phyloP scores from a whole-genome alignment of 129 eudicot species.

The Solidago caesia region DNA sequence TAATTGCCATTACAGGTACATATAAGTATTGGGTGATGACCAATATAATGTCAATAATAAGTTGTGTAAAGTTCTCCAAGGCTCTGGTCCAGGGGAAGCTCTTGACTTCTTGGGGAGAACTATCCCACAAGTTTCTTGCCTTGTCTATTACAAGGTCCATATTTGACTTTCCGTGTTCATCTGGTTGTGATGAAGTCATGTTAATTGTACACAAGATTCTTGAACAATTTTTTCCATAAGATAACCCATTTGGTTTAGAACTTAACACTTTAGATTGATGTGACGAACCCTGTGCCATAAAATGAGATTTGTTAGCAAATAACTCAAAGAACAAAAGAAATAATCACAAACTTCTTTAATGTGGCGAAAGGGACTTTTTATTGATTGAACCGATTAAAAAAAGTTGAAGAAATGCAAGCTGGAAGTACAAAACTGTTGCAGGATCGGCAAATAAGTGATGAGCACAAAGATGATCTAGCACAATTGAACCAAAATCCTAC shows the following conservation, averaged over 20 bases:
- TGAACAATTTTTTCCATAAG: conserved; percentile 24
- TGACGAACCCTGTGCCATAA: conserved; percentile 42
- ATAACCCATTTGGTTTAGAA: conserved; percentile 30
- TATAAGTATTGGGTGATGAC: conserved; percentile 59
- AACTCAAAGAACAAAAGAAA: not conserved
- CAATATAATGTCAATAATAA: conserved; percentile 58
- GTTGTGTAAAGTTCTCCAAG: conserved; percentile 66
- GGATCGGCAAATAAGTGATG: not conserved
- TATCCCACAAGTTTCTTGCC: conserved; percentile 67
- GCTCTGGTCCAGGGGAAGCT: conserved; percentile 78
- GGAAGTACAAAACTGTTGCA: not conserved
- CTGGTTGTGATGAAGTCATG: conserved; percentile 65
- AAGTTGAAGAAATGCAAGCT: not conserved
- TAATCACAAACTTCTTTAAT: not conserved
- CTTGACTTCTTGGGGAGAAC: conserved; percentile 70
- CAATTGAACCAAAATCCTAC: not conserved
- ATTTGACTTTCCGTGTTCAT: conserved; percentile 45
- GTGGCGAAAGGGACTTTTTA: conserved; percentile 1
- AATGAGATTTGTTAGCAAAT: conserved; percentile 5
- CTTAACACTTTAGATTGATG: conserved; percentile 28
- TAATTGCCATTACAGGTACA: conserved; percentile 59
- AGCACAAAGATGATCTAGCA: not conserved
- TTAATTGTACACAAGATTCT: conserved; percentile 47
- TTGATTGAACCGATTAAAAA: not conserved
- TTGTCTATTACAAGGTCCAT: conserved; percentile 45